These are phyloP conservation scores for Coemansia sp. DNA, from an alignment of 192 early-diverging fungal genomes.

Conservation along the genomic window DNA sequence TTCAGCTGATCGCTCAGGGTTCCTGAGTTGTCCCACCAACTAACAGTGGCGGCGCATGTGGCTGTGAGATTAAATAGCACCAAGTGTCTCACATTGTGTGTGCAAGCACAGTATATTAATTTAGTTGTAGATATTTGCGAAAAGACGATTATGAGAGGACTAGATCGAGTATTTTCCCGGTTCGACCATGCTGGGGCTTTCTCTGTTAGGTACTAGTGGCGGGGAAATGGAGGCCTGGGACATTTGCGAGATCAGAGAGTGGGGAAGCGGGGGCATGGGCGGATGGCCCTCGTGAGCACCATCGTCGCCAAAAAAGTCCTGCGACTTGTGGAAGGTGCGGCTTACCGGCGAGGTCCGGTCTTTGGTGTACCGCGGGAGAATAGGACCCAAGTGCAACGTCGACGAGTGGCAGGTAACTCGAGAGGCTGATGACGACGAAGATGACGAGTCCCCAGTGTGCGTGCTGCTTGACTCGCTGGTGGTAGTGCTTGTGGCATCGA, in stretches of 20 bases:
- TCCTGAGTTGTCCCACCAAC: neutral
- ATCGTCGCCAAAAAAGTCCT: conserved; percentile 8
- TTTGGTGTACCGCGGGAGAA: conserved; percentile 30
- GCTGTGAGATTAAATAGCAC: neutral
- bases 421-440: conserved; percentile 12
- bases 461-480: conserved; percentile 20
- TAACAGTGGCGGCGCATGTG: neutral
- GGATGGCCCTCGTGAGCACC: neutral
- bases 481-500: conserved; percentile 4
- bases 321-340: conserved; percentile 21
- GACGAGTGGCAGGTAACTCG: conserved; percentile 19
- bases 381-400: conserved; percentile 30
- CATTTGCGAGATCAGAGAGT: neutral
- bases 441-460: conserved; percentile 9
- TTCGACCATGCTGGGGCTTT: neutral
- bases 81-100: conserved; percentile 4
- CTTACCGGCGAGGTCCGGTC: conserved; percentile 9
- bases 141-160: neutral
- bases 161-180: neutral
- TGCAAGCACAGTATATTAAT: neutral
- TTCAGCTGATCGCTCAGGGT: conserved; percentile 2
- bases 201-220: neutral
- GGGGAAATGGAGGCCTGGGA: conserved; percentile 4
- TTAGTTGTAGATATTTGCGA: neutral
- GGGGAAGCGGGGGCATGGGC: neutral